Evolutionary conservation across 768 basidiomycete species (phyloP), one percentile per base, ranked within the genome.

Genomic region (Tulasnella sp.): DNA sequence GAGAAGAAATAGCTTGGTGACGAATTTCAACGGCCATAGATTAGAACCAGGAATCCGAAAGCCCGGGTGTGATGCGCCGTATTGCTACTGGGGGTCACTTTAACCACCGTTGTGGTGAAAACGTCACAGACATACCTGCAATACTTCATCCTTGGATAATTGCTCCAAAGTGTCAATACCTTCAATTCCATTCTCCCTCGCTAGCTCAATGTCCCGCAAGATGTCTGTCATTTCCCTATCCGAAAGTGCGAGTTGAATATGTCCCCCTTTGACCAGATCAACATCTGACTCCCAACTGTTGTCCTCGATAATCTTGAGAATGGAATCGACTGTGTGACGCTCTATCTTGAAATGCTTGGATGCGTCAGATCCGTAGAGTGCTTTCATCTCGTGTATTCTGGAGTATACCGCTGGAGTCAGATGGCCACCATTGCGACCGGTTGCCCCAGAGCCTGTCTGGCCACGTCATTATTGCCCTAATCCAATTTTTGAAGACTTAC

Each of bases 391-490:
- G 1, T 57, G 47, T 59, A 85, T 85, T 2, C 65, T 65, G 1
- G 61, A 54, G 59, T 77, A 78, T 2, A 66, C 59, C 33, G 61
- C 60, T 0, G 79, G 72, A 0, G 77, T 78, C 15, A 87, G 69
- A 61, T 87, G 84, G 0, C 86, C 83, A 1, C 84, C 86, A 57
- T 88, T 89, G 22, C 85, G 70, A 41, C 84, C 83, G 48, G 86
- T 90, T 29, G 84, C 81, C 31, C 84, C 83, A 49, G 80, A 76
- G 63, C 81, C 81, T 80, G 62, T n/a, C n/a, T n/a, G n/a, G n/a
- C n/a, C n/a, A n/a, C n/a, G n/a, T n/a, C n/a, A n/a, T n/a, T n/a
- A n/a, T n/a, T n/a, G n/a, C n/a, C n/a, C n/a, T 13, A 31, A 56
- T 35, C 9, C 29, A 16, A 33, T 12, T 28, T n/a, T 46, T 45